These are phyloP conservation scores for Helotiales sp. DNA, from an alignment of 2,329 filamentous ascomycete genomes.

Conservation along the genomic window DNA sequence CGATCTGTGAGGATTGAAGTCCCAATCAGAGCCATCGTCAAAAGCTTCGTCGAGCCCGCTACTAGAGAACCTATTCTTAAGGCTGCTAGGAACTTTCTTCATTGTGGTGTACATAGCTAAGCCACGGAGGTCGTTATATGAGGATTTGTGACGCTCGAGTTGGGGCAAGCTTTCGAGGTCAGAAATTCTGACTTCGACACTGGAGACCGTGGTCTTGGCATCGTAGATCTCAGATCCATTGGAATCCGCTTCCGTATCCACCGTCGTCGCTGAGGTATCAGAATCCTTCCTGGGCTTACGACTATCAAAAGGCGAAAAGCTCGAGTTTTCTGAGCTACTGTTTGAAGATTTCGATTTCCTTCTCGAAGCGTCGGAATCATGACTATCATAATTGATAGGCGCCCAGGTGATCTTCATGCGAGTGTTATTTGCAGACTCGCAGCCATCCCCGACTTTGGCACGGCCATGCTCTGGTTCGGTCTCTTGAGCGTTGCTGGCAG, in stretches of 20 bases:
- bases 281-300: too few relatives aligned
- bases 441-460: not conserved
- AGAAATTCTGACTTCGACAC: too few relatives aligned
- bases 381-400: not conserved
- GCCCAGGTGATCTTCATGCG: not conserved
- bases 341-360: not conserved
- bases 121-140: not conserved
- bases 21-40: not conserved
- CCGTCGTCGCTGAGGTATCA: not conserved
- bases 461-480: not conserved
- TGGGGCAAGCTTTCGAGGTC: not conserved
- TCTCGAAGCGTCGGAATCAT: not conserved
- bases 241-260: too few relatives aligned
- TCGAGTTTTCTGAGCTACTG: not conserved
- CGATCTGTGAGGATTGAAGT: not conserved
- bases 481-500: too few relatives aligned
- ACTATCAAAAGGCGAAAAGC: not conserved
- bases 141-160: not conserved
- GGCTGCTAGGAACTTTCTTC: too few relatives aligned
- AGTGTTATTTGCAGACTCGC: not conserved
- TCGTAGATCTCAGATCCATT: too few relatives aligned
- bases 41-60: not conserved
- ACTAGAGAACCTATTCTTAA: too few relatives aligned
- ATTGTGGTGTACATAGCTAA: too few relatives aligned
- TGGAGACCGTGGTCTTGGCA: too few relatives aligned